Evolutionary conservation across 176 grass and related monocot genomes (phyloP).

Genomic region (Oryza rufipogon): DNA sequence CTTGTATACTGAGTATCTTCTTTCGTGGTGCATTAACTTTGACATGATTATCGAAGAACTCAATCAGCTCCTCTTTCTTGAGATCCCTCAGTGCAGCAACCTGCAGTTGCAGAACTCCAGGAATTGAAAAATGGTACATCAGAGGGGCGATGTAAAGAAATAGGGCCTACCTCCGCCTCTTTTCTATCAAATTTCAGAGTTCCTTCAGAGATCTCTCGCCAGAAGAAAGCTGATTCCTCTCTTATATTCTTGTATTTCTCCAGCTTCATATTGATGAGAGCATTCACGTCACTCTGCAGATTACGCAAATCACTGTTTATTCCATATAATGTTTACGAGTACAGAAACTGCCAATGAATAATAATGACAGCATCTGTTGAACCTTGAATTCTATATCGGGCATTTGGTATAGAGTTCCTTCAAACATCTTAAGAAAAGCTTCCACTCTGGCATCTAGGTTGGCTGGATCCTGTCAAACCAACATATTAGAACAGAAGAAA

Average conservation of each 20-base stretch:
- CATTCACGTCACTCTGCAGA: constrained; percentile 77
- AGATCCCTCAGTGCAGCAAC: constrained; percentile 78
- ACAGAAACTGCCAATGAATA: constrained; percentile 18
- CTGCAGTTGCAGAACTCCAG: constrained; percentile 42
- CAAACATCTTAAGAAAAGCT: constrained; percentile 84
- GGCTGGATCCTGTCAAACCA: constrained; percentile 68
- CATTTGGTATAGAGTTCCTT: constrained; percentile 69
- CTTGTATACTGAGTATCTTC: constrained; percentile 75
- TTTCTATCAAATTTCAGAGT: constrained; percentile 91
- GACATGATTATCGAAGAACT: constrained; percentile 68
- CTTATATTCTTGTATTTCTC: constrained; percentile 94
- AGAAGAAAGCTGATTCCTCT: constrained; percentile 91
- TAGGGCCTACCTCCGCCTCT: constrained; percentile 59
- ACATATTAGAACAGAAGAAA: constrained; percentile 39
- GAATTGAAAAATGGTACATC: background rate
- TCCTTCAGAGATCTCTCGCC: constrained; percentile 78
- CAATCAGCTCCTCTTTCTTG: constrained; percentile 85
- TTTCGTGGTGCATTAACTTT: constrained; percentile 74
- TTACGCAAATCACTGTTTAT: background rate
- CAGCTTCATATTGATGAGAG: constrained; percentile 85
- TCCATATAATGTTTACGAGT: background rate
- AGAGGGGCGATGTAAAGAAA: background rate
- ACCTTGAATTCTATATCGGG: constrained; percentile 87
- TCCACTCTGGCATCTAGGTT: constrained; percentile 77
- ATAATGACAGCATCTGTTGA: constrained; percentile 2